phyloP scores from a whole-genome alignment of 805 yeast species.

The Candida nitratophila region DNA sequence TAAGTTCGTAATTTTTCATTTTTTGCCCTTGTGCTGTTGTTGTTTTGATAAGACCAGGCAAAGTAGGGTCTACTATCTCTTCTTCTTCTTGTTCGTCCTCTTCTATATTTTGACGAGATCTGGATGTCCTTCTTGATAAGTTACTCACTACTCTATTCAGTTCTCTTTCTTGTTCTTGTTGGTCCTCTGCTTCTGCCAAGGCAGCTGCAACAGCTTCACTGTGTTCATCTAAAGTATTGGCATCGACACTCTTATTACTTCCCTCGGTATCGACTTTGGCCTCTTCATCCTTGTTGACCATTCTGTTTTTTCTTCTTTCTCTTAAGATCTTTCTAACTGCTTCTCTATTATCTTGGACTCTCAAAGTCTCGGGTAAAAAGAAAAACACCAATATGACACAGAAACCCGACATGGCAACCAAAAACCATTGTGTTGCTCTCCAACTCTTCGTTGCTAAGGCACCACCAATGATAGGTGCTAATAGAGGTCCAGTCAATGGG shows the following conservation, averaged over 20 bases:
- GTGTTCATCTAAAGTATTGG: neutral
- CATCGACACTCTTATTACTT: neutral
- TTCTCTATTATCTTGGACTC: slow-evolving; percentile 53
- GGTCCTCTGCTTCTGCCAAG: neutral
- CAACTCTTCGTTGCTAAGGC: slow-evolving; percentile 64
- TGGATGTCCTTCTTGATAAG: neutral
- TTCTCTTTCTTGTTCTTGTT: neutral
- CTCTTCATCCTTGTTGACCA: slow-evolving; percentile 4
- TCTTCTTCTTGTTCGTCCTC: slow-evolving; percentile 8
- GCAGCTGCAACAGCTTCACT: neutral
- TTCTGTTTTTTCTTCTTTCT: slow-evolving; percentile 21
- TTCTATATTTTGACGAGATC: neutral
- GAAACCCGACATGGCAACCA: slow-evolving; percentile 52
- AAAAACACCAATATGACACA: slow-evolving; percentile 43
- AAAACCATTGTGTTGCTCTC: slow-evolving; percentile 85
- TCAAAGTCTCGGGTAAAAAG: slow-evolving; percentile 72
- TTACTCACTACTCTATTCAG: neutral
- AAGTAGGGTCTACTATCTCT: neutral
- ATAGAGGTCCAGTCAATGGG: slow-evolving; percentile 70
- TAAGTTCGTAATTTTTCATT: slow-evolving; percentile 11
- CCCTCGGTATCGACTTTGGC: slow-evolving; percentile 15
- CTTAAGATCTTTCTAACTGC: slow-evolving; percentile 41
- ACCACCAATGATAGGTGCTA: slow-evolving; percentile 80
- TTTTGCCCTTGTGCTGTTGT: slow-evolving; percentile 7
- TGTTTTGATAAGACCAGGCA: neutral